Evolutionary conservation across 495 filamentous ascomycete species (phyloP).

Genomic region (Aspergillus cristatus): DNA sequence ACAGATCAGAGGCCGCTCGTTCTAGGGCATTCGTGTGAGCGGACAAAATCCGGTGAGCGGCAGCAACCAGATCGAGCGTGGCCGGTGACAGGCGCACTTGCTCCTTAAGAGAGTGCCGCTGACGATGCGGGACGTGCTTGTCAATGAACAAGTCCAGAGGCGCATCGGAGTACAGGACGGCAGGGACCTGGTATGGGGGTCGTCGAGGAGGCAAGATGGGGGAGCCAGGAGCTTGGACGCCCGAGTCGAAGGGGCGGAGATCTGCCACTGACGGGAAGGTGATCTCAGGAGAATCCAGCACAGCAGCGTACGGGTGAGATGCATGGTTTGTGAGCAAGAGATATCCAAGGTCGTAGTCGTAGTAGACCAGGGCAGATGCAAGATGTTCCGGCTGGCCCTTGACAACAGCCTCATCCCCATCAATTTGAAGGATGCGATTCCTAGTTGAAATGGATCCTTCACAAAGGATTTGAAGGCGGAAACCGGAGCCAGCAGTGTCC

Average conservation of each 20-base stretch:
- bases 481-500: conserved; percentile 55
- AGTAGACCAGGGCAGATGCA: conserved; percentile 54
- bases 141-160: conserved; percentile 54
- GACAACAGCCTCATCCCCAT: conserved; percentile 33
- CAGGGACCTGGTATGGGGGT: conserved; percentile 60
- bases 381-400: conserved; percentile 32
- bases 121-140: conserved; percentile 47
- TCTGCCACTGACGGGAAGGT: conserved; percentile 21
- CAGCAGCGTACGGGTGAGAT: conserved; percentile 51
- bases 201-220: conserved; percentile 37
- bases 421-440: conserved; percentile 48
- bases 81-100: conserved; percentile 65
- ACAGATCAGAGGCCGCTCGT: conserved; percentile 69
- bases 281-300: conserved; percentile 56
- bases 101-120: conserved; percentile 54
- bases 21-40: conserved; percentile 65
- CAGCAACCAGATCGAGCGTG: conserved; percentile 64
- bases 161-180: conserved; percentile 50
- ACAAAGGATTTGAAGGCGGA: conserved; percentile 63
- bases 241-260: conserved; percentile 21
- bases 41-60: conserved; percentile 66
- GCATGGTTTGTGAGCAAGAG: conserved; percentile 63
- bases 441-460: conserved; percentile 51
- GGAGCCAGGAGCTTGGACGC: conserved; percentile 11
- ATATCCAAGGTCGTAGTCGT: conserved; percentile 68